Evolutionary conservation across 164 flowering plant species (phyloP), one percentile per base, ranked within the genome.

Genomic region (Houttuynia cordata): DNA sequence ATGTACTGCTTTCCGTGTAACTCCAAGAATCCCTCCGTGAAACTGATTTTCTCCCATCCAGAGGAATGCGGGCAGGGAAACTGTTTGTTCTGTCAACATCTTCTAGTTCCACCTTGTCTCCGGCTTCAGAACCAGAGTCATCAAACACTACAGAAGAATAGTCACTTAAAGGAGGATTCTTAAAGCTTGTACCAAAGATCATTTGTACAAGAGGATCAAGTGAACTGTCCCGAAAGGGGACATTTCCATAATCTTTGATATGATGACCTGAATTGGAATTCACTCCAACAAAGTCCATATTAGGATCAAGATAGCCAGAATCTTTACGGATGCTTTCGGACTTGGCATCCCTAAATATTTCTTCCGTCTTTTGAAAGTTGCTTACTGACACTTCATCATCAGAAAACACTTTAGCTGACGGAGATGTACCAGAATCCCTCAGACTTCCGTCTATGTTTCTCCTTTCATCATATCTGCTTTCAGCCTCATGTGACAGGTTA

Each of bases 51-150:
- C 49, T 17, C 49, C 2, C 17, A 45, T 45, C 49, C 12, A 17
- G 2, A 12, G 49, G 17, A 17, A 45, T 17, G 15, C 17, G 17
- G 8, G 49, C 49, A 45, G 49, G 13, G 12, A 45, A 45, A 1
- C 49, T 45, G 17, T 17, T 3, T 0, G 49, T 45, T 45, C 49
- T 23, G 78, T 66, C 57, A 34, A 47, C 59, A 1, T 30, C 58
- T 52, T 68, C 75, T 25, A 57, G 39, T 62, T 67, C 74, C 65
- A 75, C 66, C 71, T 24, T 25, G 10, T 65, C 49, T 51, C 79
- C 87, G 55, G 64, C 75, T 47, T 86, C 88, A 47, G 87, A 78
- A 57, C 67, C 81, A 67, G 62, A 79, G 22, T 81, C 83, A 77
- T 91, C 96, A 78, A 78, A 90, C 62, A 67, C 71, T 24, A 57